phyloP scores from a whole-genome alignment of 2,329 filamentous ascomycete species.

The Cytospora mali region DNA sequence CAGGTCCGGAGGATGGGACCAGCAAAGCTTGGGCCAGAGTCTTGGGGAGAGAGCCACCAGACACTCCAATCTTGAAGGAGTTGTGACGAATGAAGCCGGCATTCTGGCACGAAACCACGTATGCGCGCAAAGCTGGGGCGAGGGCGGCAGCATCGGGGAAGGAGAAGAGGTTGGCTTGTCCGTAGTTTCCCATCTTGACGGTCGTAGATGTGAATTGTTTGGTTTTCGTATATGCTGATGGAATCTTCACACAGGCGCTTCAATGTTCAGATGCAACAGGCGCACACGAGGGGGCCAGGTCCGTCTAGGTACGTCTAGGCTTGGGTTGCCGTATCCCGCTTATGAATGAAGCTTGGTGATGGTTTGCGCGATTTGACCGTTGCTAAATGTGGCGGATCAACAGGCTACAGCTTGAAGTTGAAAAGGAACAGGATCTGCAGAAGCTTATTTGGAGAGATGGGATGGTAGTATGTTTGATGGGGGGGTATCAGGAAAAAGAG shows the following conservation, averaged over 20 bases:
- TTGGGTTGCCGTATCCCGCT: neutral
- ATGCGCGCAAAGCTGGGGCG: constrained; percentile 75
- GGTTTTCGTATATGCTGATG: neutral
- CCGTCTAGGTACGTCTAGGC: neutral
- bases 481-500: neutral
- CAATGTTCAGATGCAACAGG: neutral
- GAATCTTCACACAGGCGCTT: neutral
- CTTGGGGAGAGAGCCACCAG: constrained; percentile 89
- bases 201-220: neutral
- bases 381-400: neutral
- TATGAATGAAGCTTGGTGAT: neutral
- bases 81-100: constrained; percentile 78
- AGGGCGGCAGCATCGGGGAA: constrained; percentile 73
- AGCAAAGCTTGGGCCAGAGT: constrained; percentile 85
- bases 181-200: constrained; percentile 52
- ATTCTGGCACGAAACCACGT: constrained; percentile 80
- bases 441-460: neutral
- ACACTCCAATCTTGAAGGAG: constrained; percentile 88
- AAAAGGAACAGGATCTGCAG: neutral
- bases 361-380: constrained; percentile 26
- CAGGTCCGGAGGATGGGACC: constrained; percentile 47
- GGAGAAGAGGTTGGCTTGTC: constrained; percentile 73
- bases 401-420: neutral
- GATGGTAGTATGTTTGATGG: neutral
- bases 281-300: neutral